Evolutionary conservation across 2,329 filamentous ascomycete genomes (phyloP), one percentile per base, ranked within the genome.

Genomic region (Fusarium pilosicola): DNA sequence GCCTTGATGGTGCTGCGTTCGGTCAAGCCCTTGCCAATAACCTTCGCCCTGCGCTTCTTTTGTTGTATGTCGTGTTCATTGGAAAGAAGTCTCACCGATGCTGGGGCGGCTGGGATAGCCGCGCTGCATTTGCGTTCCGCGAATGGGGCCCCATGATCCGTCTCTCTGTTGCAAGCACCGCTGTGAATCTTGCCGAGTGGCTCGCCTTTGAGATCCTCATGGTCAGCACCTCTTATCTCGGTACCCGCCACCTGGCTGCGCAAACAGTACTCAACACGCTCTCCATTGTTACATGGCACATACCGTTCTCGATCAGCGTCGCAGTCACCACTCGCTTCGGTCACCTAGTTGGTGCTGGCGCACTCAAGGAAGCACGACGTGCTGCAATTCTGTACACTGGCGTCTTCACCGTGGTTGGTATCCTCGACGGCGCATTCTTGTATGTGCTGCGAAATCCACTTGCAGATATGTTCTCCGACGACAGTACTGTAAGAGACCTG

Each of bases 1-100:
- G 86, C 6, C 84, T 89, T 14, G 83, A 84, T 3, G 88, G 88
- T 13, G 87, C 88, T 2, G 86, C 88, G 0, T 78, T 88, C 11
- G 86, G 86, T 18, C 84, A 84, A 12, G 87, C 87, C 0, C 71
- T 88, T 4, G 85, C 85, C 24, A 86, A 88, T 62, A 83, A 85
- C 60, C 79, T 88, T 18, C 83, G 87, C 3, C 85, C 86, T 3
- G 39, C 86, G 0, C 77, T 88, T 11, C 82, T 89, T 17, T 80
- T 86, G 51, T 65, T 84, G 5, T 88, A 88, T 69, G 79, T 84
- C 30, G 77, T 85, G 28, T 80, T 84, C 62, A 81, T 85, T 64
- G 84, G 84, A 7, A 80, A 84, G 44, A 59, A 71, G 24, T 76
- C 76, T 9, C 75, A 76, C 36, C 55, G 44, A 22, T 78, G 76